Conservation (phyloP, 495 filamentous ascomycete species). For the Talaromyces trachyspermus region DNA sequence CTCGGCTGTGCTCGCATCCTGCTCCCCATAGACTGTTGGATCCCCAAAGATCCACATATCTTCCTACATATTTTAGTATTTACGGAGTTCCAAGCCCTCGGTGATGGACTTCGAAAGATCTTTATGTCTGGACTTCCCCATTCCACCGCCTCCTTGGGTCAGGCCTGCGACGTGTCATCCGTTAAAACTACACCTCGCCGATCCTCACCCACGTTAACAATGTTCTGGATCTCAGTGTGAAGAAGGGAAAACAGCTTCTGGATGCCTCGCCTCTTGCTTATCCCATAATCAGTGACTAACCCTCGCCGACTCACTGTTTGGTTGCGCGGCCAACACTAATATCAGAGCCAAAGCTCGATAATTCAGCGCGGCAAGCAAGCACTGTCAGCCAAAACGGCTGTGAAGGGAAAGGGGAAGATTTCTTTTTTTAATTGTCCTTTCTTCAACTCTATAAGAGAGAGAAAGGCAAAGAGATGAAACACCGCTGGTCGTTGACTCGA, state of each 20-base stretch:
- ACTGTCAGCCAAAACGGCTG: no score
- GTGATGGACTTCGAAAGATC: conserved; percentile 13
- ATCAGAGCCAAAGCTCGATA: no score
- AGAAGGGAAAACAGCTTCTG: not conserved
- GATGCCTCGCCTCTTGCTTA: not conserved
- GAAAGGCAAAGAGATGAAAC: no score
- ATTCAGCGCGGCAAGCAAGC: no score
- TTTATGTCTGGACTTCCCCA: conserved; percentile 27
- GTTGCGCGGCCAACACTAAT: conserved; percentile 9
- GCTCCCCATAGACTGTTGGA: conserved; percentile 7
- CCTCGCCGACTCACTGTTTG: conserved; percentile 3
- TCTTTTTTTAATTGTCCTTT: no score
- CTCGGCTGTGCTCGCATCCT: conserved; percentile 2
- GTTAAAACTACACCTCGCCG: conserved; percentile 5
- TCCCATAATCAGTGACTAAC: not conserved
- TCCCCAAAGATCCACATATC: conserved; percentile 16
- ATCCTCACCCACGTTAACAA: conserved; percentile 1
- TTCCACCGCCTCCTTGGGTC: conserved; percentile 27
- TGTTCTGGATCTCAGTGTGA: not conserved
- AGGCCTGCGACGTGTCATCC: conserved; percentile 14
- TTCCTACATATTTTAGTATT: conserved; percentile 7
- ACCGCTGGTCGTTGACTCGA: no score
- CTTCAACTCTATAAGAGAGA: no score
- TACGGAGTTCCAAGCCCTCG: conserved; percentile 7
- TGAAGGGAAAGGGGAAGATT: no score